A percentile compares a stretch with the other conserved stretches of the same genome.
Evolutionary conservation across 345 rosid genomes (phyloP).

Genomic region (Citrus inodora): DNA sequence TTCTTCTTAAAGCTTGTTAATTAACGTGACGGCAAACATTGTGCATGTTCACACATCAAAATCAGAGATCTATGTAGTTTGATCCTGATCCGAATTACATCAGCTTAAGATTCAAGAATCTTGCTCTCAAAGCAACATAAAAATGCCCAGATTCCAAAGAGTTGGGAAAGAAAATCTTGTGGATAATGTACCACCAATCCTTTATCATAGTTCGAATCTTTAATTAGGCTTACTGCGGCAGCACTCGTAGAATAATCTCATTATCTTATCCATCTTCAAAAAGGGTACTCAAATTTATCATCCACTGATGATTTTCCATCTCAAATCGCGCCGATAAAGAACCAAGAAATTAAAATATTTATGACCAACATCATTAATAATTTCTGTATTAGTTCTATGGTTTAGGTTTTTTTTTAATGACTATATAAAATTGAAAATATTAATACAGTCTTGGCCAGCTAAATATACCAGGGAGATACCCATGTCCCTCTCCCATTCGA

Average conservation of each 20-base stretch:
- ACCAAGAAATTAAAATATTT: not conserved
- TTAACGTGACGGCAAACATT: too few species aligned
- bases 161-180: not conserved
- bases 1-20: too few species aligned
- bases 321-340: not conserved
- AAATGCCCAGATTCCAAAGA: not conserved
- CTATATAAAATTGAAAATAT: too few species aligned
- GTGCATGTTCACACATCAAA: too few species aligned
- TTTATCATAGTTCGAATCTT: not conserved
- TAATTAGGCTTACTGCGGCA: too few species aligned
- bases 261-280: not conserved
- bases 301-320: not conserved
- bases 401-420: not conserved
- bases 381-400: not conserved
- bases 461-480: not conserved
- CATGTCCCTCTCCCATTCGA: not conserved
- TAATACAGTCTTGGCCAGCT: too few species aligned
- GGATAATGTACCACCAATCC: conserved; percentile 8
- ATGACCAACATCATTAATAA: not conserved
- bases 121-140: not conserved
- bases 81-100: not conserved
- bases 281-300: not conserved
- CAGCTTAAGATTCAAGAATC: not conserved
- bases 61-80: too few species aligned
- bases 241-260: not conserved